Conservation (phyloP, 208 protist genomes). For the Trypanosoma conorhini region DNA sequence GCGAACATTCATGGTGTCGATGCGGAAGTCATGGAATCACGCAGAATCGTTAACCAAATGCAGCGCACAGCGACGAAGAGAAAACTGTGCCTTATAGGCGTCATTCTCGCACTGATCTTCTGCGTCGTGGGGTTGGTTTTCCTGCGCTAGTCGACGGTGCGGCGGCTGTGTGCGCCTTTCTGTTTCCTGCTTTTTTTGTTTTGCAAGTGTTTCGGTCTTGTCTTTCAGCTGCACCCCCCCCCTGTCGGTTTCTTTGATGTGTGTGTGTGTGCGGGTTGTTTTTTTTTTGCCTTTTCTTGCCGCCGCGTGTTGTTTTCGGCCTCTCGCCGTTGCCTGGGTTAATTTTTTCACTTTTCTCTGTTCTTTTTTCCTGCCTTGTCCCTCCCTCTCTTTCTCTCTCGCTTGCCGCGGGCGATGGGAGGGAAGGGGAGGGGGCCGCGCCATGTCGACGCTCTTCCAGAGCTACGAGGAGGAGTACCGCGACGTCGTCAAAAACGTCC, state of each 20-base stretch:
- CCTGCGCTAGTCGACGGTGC: not conserved
- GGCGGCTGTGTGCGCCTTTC: not conserved
- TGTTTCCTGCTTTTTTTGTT: constrained; percentile 2
- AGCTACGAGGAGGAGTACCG: constrained; percentile 79
- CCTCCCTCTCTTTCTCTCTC: not conserved
- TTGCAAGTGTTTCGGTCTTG: not conserved
- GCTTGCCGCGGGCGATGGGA: not conserved
- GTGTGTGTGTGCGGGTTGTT: not conserved
- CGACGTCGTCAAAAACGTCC: constrained; percentile 43
- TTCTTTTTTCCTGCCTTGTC: not conserved
- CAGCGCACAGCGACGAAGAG: constrained; percentile 62
- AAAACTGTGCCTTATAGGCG: constrained; percentile 49
- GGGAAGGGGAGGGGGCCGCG: not conserved
- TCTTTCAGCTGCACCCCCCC: not conserved
- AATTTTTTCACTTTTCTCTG: not conserved
- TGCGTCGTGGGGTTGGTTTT: constrained; percentile 31
- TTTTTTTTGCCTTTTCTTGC: not conserved
- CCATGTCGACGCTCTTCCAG: constrained; percentile 63
- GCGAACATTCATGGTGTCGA: constrained; percentile 58
- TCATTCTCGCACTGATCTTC: constrained; percentile 49
- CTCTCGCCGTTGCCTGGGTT: not conserved
- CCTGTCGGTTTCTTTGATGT: too few relatives aligned
- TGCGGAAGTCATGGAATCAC: constrained; percentile 54
- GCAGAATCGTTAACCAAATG: constrained; percentile 63
- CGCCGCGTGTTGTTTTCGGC: not conserved